A percentile compares a stretch with the other conserved stretches of the same genome.
phyloP scores from a whole-genome alignment of 305 asterid genomes.

The Lippia alba region DNA sequence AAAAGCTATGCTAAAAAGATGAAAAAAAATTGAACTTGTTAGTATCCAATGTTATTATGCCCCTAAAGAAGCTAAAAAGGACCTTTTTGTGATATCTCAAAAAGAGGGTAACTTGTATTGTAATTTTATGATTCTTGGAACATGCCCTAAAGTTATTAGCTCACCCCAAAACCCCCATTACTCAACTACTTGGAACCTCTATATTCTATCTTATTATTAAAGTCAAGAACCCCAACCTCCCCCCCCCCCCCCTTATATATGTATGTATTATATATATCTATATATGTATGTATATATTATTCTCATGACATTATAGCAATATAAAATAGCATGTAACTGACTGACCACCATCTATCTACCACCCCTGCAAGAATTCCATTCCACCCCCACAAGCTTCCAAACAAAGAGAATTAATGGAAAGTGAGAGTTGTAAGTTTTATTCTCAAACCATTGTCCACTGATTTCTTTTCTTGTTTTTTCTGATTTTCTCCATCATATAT shows the following conservation, averaged over 20 bases:
- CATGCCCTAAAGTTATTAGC: constrained; percentile 41
- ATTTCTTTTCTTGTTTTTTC: not conserved
- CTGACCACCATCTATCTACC: constrained; percentile 63
- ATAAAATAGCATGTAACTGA: constrained; percentile 52
- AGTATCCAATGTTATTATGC: constrained; percentile 41
- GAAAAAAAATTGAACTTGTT: constrained; percentile 3
- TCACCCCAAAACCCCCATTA: constrained; percentile 32
- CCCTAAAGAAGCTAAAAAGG: constrained; percentile 64
- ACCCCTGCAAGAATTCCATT: constrained; percentile 42
- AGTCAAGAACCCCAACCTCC: constrained; percentile 39
- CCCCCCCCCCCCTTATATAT: constrained; percentile 17
- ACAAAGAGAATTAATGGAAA: constrained; percentile 72
- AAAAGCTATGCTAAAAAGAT: constrained; percentile 19
- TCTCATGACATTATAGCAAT: constrained; percentile 33
- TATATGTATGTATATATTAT: not conserved
- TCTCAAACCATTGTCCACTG: constrained; percentile 44
- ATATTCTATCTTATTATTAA: constrained; percentile 46
- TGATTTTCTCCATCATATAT: not conserved
- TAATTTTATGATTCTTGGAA: constrained; percentile 51
- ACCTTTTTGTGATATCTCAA: constrained; percentile 65
- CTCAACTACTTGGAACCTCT: constrained; percentile 32
- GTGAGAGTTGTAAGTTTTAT: constrained; percentile 63
- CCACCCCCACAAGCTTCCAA: constrained; percentile 72
- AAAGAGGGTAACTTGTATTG: constrained; percentile 55
- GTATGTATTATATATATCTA: not conserved